phyloP scores from a whole-genome alignment of 192 early-diverging fungal species.

The Ambispora gerdemannii region DNA sequence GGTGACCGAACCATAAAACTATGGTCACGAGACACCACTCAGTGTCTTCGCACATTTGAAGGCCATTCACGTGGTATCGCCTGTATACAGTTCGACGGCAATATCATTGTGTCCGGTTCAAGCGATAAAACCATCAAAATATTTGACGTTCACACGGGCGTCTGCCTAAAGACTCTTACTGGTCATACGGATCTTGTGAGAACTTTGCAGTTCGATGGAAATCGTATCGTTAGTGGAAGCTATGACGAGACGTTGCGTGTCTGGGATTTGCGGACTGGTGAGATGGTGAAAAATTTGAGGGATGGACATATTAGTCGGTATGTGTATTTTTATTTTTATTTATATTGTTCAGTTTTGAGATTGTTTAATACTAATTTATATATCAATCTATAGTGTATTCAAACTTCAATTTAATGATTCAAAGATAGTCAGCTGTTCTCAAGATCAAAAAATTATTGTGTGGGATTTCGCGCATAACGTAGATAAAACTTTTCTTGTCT shows the following conservation, averaged over 20 bases:
- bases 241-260: slow-evolving; percentile 89
- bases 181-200: slow-evolving; percentile 71
- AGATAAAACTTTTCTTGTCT: slow-evolving; percentile 53
- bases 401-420: slow-evolving; percentile 79
- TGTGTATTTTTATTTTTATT: background rate
- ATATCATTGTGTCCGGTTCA: slow-evolving; percentile 77
- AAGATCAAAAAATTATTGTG: slow-evolving; percentile 66
- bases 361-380: background rate
- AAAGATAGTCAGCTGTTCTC: slow-evolving; percentile 81
- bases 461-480: slow-evolving; percentile 69
- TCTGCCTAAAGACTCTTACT: slow-evolving; percentile 43
- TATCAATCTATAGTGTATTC: slow-evolving; percentile 72
- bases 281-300: slow-evolving; percentile 50
- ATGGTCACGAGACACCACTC: slow-evolving; percentile 75
- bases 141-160: slow-evolving; percentile 46
- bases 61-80: slow-evolving; percentile 85
- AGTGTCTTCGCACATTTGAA: slow-evolving; percentile 59
- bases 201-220: slow-evolving; percentile 63
- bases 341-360: slow-evolving; percentile 11
- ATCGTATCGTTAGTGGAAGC: slow-evolving; percentile 76
- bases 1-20: slow-evolving; percentile 83
- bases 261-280: slow-evolving; percentile 75
- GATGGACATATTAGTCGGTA: slow-evolving; percentile 59
- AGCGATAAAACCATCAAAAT: slow-evolving; percentile 78
- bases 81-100: slow-evolving; percentile 87